A percentile compares a stretch with the other conserved stretches of the same genome.
phyloP scores from a whole-genome alignment of 1,284 basidiomycete genomes.

The Pyrrhoderma noxium region DNA sequence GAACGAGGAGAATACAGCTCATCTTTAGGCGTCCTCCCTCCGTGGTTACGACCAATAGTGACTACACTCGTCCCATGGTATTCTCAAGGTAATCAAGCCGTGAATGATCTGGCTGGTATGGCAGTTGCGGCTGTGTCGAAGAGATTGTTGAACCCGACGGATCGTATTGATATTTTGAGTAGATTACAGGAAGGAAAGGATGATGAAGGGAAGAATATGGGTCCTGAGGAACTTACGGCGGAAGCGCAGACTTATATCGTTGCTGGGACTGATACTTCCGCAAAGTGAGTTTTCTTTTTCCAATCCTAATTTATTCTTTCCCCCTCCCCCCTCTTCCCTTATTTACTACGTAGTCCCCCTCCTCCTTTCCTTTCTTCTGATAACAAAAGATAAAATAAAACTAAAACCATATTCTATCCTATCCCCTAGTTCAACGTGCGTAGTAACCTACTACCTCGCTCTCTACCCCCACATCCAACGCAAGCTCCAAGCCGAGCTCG shows the following conservation, averaged over 20 bases:
- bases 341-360: too few species aligned
- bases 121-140: slow-evolving; percentile 56
- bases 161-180: slow-evolving; percentile 14
- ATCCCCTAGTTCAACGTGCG: too few species aligned
- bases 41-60: slow-evolving; percentile 56
- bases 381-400: too few species aligned
- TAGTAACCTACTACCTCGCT: slow-evolving; percentile 71
- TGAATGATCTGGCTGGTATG: slow-evolving; percentile 46
- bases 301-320: neutral
- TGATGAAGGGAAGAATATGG: slow-evolving; percentile 39
- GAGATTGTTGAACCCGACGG: slow-evolving; percentile 12
- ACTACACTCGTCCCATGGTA: slow-evolving; percentile 70
- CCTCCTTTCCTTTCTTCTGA: too few species aligned
- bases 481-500: slow-evolving; percentile 76
- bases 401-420: too few species aligned
- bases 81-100: slow-evolving; percentile 43
- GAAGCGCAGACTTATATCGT: slow-evolving; percentile 45
- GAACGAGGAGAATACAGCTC: slow-evolving; percentile 85
- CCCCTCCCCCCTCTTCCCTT: too few species aligned
- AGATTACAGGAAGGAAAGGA: slow-evolving; percentile 33
- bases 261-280: slow-evolving; percentile 56
- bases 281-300: slow-evolving; percentile 50
- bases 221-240: slow-evolving; percentile 40
- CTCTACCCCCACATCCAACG: slow-evolving; percentile 56
- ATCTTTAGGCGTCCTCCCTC: slow-evolving; percentile 51